Evolutionary conservation across 768 basidiomycete genomes (phyloP).

Genomic region (Lactarius vividus): DNA sequence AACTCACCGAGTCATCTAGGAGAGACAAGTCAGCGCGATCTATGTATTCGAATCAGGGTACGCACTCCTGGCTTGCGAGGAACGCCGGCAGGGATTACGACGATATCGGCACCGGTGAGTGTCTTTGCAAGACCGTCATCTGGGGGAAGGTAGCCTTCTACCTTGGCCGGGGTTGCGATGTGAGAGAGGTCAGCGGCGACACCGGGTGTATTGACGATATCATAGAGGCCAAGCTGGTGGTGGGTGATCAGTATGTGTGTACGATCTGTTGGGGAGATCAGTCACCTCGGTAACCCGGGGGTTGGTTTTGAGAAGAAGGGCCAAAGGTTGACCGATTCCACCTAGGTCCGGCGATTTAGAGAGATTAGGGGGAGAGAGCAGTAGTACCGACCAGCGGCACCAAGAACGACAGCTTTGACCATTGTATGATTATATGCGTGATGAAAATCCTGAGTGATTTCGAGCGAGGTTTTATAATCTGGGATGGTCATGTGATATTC

Average conservation of each 20-base stretch:
- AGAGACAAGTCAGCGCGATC: background rate
- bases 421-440: slow-evolving; percentile 33
- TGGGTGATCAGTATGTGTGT: background rate
- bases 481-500: background rate
- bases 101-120: slow-evolving; percentile 81
- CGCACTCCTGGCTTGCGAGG: slow-evolving; percentile 92
- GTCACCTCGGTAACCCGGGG: slow-evolving; percentile 72
- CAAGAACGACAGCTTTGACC: slow-evolving; percentile 91
- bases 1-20: slow-evolving; percentile 51
- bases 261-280: background rate
- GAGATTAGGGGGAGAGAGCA: slow-evolving; percentile 1
- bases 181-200: slow-evolving; percentile 95
- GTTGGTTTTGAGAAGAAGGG: slow-evolving; percentile 87
- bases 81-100: slow-evolving; percentile 95
- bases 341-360: slow-evolving; percentile 43
- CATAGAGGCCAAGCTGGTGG: slow-evolving; percentile 81
- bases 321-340: slow-evolving; percentile 95
- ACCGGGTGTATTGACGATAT: slow-evolving; percentile 98
- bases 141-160: slow-evolving; percentile 74
- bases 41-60: slow-evolving; percentile 25
- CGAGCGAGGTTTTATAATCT: background rate
- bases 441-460: too few relatives aligned
- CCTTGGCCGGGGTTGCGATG: slow-evolving; percentile 85
- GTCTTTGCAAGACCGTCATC: slow-evolving; percentile 81
- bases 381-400: slow-evolving; percentile 72